Percentiles rank a stretch among this genome's conserved stretches.
Conservation (phyloP, 768 basidiomycete species). For the Lyophyllum atratum region DNA sequence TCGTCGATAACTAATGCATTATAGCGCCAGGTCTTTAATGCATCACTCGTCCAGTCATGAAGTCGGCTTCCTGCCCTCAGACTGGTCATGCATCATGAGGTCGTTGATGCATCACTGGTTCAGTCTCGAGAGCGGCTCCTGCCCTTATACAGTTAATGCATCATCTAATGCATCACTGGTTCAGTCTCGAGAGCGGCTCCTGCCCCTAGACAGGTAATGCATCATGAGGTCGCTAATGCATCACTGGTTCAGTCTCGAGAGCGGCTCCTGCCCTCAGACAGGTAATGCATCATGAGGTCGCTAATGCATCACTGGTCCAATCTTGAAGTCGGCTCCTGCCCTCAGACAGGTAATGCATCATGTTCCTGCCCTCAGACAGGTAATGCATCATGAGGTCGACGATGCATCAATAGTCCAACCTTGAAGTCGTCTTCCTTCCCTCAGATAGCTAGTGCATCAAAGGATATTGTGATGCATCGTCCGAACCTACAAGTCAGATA, state of each 20-base stretch:
- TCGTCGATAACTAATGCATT: background rate
- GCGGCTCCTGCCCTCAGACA: background rate
- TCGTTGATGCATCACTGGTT: no score
- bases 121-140: background rate
- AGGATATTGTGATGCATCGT: background rate
- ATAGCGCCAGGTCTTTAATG: no score
- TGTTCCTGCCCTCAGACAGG: background rate
- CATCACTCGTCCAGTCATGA: no score
- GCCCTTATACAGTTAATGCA: background rate
- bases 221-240: background rate
- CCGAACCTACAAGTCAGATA: no score
- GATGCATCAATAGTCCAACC: background rate
- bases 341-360: background rate
- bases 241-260: background rate
- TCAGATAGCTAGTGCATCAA: background rate
- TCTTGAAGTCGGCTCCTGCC: no score
- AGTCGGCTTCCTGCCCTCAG: background rate
- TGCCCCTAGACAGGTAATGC: background rate
- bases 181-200: no score
- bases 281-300: background rate
- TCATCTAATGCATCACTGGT: no score
- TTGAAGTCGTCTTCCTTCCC: background rate
- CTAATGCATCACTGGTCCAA: background rate
- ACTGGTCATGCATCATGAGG: background rate
- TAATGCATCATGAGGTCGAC: background rate